phyloP scores from a whole-genome alignment of 2,329 filamentous ascomycete genomes.

The Botrytis pseudocinerea region DNA sequence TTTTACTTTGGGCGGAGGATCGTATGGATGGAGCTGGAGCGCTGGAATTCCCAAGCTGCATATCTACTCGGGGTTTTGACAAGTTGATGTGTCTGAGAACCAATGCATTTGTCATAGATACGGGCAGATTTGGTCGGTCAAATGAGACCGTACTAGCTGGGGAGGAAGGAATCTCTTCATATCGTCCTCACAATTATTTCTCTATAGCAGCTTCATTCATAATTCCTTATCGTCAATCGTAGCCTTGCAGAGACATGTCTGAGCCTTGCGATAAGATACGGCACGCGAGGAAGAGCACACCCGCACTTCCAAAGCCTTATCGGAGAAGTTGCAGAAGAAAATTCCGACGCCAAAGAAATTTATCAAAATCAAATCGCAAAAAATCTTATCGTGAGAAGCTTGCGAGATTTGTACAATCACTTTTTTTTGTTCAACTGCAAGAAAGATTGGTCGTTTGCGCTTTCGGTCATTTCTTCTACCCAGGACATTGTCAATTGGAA shows the following conservation, averaged over 20 bases:
- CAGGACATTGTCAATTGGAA: not conserved
- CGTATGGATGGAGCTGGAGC: not conserved
- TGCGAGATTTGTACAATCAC: conserved; percentile 1
- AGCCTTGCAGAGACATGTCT: conserved; percentile 4
- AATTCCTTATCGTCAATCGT: conserved; percentile 2
- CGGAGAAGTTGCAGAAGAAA: not conserved
- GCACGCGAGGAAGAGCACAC: not conserved
- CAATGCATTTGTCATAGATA: not conserved
- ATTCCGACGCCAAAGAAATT: conserved; percentile 24
- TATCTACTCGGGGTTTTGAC: not conserved
- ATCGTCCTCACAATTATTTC: not conserved
- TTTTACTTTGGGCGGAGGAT: not conserved
- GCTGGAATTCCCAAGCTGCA: not conserved
- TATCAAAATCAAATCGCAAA: conserved; percentile 24
- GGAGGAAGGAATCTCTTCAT: not conserved
- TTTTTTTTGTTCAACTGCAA: conserved; percentile 5
- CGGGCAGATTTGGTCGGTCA: not conserved
- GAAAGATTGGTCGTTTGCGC: conserved; percentile 14
- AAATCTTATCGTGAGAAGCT: conserved; percentile 20
- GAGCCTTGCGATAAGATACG: conserved; percentile 11
- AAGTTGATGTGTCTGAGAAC: not conserved
- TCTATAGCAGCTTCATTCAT: conserved; percentile 19
- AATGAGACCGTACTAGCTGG: not conserved
- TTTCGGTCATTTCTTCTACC: conserved; percentile 2
- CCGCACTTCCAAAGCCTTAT: not conserved